Base-by-base conservation (phyloP, 2,329 filamentous ascomycete genomes). In the Fusarium anthophilum region DNA sequence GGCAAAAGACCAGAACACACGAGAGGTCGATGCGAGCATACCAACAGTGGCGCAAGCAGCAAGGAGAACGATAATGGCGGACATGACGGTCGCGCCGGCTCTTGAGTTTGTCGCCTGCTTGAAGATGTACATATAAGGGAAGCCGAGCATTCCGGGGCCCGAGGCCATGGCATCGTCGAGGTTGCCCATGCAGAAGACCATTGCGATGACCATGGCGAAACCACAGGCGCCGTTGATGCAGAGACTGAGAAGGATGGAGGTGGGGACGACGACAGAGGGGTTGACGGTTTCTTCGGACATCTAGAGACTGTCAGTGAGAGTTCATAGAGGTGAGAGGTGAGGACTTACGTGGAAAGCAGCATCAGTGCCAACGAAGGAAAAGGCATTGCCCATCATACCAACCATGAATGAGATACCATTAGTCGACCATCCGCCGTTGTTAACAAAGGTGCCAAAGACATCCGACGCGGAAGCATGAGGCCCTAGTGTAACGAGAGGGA, bases 81-180 rank as follows among this genome's bases (percentile, higher is more conserved):
- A 82, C 85, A 90, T 88, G 26, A 86, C 83, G 4, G 85, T 84
- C 0, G 87, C 85, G 1, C 85, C 88, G 4, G 83, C 84, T 6
- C 83, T 78, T 24, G 84, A 87, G 4, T 83, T 80, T 5, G 87
- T 87, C 4, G 85, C 85, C 41, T 88, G 84, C 69, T 83, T 83
- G 66, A 90, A 90, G 28, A 91, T 85, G 56, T 89, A 84, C 75
- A 92, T 90, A 70, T 90, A 90, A 0, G 90, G 89, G 54, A 88
- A 89, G 2, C 77, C 77, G 14, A 79, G 58, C 69, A 77, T 67
- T 18, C 84, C 85, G 0, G 87, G 88, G 1, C 83, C 82, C 0
- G 84, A 84, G 1, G 79, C 79, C 7, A 88, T 78, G 2, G 86
- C 83, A 1, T 76, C 77, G 17, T 85, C 81, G 17, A 88, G 79